Evolutionary conservation across 257 asterid species (phyloP), one percentile per base, ranked within the genome.

Genomic region (Penstemon newberryi): DNA sequence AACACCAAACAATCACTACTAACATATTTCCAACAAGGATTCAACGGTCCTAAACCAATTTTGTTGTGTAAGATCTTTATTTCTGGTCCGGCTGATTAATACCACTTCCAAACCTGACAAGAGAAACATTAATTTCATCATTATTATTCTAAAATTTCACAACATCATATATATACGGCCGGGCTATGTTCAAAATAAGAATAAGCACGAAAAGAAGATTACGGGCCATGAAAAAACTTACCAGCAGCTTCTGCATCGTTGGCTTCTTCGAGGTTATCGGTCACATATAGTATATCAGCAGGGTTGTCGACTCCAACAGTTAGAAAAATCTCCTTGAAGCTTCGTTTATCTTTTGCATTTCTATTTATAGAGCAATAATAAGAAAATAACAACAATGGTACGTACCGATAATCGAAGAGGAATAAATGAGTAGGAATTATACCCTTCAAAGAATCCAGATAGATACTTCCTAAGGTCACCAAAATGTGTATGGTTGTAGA

Each of bases 391-490:
- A 63, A 8, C 25, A 9, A 55, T 55, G 4, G 15, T 18, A 53
- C 5, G 15, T 18, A 53, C 5, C 6, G 58, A 13, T 53, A 6
- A 53, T n/a, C 60, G 4, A 55, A 11, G 38, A 55, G 40, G 60
- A 10, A 55, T 55, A 39, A 18, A 25, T 4, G 60, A 55, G 38
- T 18, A 25, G 12, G 46, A 62, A 25, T 5, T 25, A 25, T 45
- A 63, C 68, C 68, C 68, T 10, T 63, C 68, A 11, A 63, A 63
- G 53, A 18, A 63, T 38, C 68, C 68, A 33, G 56, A 45, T 19
- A 63, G 9, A 56, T 63, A 46, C 56, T 63, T 63, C 46, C 68
- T 63, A 19, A 63, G 39, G 68, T 63, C 68, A 11, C 68, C 68
- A 10, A 44, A 63, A 3, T 10, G 46, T 46, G 68, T 18, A 51